These are phyloP conservation scores for Lentinula aciculospora DNA, from an alignment of 768 basidiomycete species.

Conservation along the genomic window DNA sequence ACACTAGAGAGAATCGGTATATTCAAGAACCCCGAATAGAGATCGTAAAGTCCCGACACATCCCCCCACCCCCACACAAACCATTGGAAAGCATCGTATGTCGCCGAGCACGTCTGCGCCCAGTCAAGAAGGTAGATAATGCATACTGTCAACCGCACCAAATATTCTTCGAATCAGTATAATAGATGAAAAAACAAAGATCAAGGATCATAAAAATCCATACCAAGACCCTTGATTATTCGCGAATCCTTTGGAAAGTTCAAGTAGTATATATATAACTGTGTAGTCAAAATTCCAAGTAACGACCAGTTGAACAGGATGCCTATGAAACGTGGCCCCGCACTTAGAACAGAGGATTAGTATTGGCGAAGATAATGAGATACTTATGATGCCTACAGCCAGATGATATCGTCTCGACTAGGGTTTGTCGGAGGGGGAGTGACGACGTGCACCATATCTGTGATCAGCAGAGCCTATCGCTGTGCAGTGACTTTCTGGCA, in stretches of 20 bases:
- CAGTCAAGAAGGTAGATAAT: slow-evolving; percentile 13
- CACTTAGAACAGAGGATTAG: background rate
- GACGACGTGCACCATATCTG: slow-evolving; percentile 4
- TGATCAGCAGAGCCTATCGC: no score
- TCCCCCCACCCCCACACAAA: slow-evolving; percentile 15
- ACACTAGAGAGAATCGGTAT: slow-evolving; percentile 12
- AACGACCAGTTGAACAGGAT: slow-evolving; percentile 15
- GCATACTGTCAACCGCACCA: slow-evolving; percentile 8
- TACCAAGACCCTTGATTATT: slow-evolving; percentile 10
- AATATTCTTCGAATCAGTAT: no score
- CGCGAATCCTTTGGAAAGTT: slow-evolving; percentile 13
- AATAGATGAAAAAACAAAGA: background rate
- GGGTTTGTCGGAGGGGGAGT: slow-evolving; percentile 9
- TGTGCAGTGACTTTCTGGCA: no score
- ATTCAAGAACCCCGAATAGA: slow-evolving; percentile 11
- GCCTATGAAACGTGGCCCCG: slow-evolving; percentile 13
- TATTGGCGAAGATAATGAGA: background rate
- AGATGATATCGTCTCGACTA: slow-evolving; percentile 11
- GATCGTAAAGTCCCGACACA: slow-evolving; percentile 3
- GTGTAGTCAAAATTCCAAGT: slow-evolving; percentile 13
- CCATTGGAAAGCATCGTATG: slow-evolving; percentile 16
- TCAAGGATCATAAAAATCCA: no score
- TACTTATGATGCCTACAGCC: slow-evolving; percentile 7
- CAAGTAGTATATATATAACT: slow-evolving; percentile 15
- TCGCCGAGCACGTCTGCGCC: slow-evolving; percentile 15